phyloP scores from a whole-genome alignment of 306 rosid genomes.

The Pueraria montana region DNA sequence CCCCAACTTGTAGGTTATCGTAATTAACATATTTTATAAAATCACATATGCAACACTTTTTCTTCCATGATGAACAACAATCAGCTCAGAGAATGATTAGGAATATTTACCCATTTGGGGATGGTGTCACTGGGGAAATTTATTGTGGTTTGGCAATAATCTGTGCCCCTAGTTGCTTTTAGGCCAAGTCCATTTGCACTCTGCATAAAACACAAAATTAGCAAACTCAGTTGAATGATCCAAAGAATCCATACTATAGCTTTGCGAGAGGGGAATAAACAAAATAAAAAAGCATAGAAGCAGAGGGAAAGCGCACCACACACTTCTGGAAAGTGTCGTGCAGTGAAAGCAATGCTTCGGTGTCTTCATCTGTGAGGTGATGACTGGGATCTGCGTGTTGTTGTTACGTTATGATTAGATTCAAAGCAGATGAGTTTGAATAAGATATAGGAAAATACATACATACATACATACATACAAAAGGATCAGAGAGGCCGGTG shows the following conservation, averaged over 20 bases:
- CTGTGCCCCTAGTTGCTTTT: slow-evolving; percentile 61
- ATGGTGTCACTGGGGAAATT: slow-evolving; percentile 81
- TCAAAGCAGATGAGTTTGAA: not conserved
- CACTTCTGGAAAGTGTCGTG: slow-evolving; percentile 80
- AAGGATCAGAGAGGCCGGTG: slow-evolving; percentile 57
- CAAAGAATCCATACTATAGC: slow-evolving; percentile 1
- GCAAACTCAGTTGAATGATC: slow-evolving; percentile 10
- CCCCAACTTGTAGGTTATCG: not conserved
- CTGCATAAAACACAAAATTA: slow-evolving; percentile 59
- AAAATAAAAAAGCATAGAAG: not conserved
- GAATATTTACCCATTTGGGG: slow-evolving; percentile 88
- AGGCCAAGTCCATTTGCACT: slow-evolving; percentile 92
- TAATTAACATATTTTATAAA: slow-evolving; percentile 33
- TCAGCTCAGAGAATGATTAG: not conserved
- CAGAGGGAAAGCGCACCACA: slow-evolving; percentile 72
- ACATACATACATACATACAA: slow-evolving; percentile 65
- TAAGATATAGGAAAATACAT: not conserved
- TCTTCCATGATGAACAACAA: slow-evolving; percentile 21
- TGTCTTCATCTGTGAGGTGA: slow-evolving; percentile 72
- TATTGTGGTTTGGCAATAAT: slow-evolving; percentile 78
- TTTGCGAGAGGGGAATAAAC: too few species aligned
- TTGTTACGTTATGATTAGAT: slow-evolving; percentile 3
- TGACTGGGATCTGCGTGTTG: slow-evolving; percentile 54
- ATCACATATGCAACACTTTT: slow-evolving; percentile 17
- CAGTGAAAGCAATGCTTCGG: slow-evolving; percentile 72